These are phyloP conservation scores for Rhizopogon salebrosus DNA, from an alignment of 768 basidiomycete genomes.

Conservation along the genomic window DNA sequence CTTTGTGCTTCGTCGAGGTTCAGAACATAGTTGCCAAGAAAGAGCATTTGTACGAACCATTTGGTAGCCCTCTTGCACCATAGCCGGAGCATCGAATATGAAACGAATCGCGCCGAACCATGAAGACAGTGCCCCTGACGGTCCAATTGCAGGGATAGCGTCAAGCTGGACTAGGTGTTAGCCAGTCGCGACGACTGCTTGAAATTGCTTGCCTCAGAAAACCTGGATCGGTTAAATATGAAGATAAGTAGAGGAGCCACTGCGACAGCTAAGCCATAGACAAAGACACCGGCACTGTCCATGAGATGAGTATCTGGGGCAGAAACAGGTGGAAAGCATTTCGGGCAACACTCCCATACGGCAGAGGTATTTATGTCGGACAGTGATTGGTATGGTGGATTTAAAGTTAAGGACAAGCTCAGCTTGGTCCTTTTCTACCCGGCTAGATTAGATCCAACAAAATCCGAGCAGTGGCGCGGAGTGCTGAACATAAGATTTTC, in stretches of 20 bases:
- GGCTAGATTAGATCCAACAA: conserved; percentile 23
- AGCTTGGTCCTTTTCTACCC: too few relatives aligned
- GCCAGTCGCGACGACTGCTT: not conserved
- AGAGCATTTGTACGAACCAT: conserved; percentile 16
- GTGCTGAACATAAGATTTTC: conserved; percentile 10
- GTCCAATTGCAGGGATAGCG: conserved; percentile 31
- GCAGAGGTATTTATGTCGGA: conserved; percentile 27
- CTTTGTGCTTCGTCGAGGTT: conserved; percentile 21
- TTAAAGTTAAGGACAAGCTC: conserved; percentile 24
- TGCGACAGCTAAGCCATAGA: conserved; percentile 14
- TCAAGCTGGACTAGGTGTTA: conserved; percentile 15
- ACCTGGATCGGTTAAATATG: conserved; percentile 13
- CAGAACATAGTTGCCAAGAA: conserved; percentile 6
- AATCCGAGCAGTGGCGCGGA: conserved; percentile 18
- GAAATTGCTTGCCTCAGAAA: conserved; percentile 19
- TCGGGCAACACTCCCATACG: conserved; percentile 14
- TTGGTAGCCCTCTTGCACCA: conserved; percentile 33
- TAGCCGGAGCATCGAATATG: conserved; percentile 23
- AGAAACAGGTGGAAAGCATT: conserved; percentile 24
- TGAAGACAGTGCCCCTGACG: conserved; percentile 29
- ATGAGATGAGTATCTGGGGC: conserved; percentile 19
- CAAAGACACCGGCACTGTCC: conserved; percentile 17
- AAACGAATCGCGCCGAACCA: conserved; percentile 27
- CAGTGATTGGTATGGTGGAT: conserved; percentile 16
- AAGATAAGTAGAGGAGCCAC: conserved; percentile 7